Base-by-base conservation (phyloP, 345 rosid species). In the Sisymbrium irio region DNA sequence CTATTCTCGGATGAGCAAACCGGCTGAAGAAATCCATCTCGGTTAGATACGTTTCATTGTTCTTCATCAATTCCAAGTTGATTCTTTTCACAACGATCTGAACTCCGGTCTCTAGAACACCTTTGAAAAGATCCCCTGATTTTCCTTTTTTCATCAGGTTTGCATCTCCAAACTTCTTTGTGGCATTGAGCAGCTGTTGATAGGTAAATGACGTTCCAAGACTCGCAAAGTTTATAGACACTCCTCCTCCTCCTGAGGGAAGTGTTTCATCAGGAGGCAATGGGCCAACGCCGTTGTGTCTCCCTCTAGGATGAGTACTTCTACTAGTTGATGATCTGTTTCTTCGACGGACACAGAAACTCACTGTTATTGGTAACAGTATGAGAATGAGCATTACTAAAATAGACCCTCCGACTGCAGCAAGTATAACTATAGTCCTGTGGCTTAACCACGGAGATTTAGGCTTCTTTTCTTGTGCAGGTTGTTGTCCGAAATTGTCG, bases 61-160 rank as follows among this genome's bases (percentile, higher is more conserved):
- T 83, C 56, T 73, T 63, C n/a, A 85, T 46, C 6, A 67, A 57
- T 49, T 67, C 78, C 81, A 80, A 46, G 78, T 80, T 82, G 41
- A 92, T 83, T 82, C 77, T 88, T 77, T 95, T 95, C 37, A 95
- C 80, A 19, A 85, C 87, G 0, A 89, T 77, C 32, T 80, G 80
- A 67, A 79, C 74, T 53, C 92, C 92, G 56, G 71, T 85, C 65
- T 83, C 97, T 67, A 90, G 65, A 33, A 75, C 63, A 0, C 97
- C 97, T 30, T 49, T 81, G 81, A 82, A 95, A 32, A 92, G 78
- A 81, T 88, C 97, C 22, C 99, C 99, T 0, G 97, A 92, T 69
- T 85, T 90, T 47, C 99, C 99, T 69, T 81, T 82, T 80, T 90
- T 92, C 53, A 95, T 85, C 74, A 89, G 88, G 62, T 83, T 88